Conservation (phyloP, 805 yeast species). For the Metschnikowia picachoensis region DNA sequence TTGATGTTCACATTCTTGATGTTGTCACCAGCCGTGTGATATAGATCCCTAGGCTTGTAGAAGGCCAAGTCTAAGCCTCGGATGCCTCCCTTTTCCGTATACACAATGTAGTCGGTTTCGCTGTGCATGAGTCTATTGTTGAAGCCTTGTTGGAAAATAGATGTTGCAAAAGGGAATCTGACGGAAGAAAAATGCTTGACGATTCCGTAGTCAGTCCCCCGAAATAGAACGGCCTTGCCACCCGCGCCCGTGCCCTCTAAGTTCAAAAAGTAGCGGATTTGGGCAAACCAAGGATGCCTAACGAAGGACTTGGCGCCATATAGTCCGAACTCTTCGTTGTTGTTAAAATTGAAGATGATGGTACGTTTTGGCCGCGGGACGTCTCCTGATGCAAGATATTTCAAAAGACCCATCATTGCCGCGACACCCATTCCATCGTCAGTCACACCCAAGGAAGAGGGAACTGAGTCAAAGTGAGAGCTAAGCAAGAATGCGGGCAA, state of each 20-base stretch:
- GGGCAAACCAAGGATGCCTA: constrained; percentile 65
- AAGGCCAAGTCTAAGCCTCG: constrained; percentile 91
- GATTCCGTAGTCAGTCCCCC: constrained; percentile 77
- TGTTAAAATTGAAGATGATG: constrained; percentile 78
- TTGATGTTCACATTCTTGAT: constrained; percentile 59
- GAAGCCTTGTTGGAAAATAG: constrained; percentile 83
- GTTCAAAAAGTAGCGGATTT: constrained; percentile 65
- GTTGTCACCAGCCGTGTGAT: constrained; percentile 75
- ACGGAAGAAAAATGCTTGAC: constrained; percentile 55
- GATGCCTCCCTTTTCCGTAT: constrained; percentile 54
- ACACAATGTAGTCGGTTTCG: constrained; percentile 83
- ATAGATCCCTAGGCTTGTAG: constrained; percentile 76
- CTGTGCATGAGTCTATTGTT: constrained; percentile 65
- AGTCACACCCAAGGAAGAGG: constrained; percentile 82
- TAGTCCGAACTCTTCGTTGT: constrained; percentile 85
- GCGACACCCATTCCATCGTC: constrained; percentile 93
- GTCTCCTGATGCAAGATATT: constrained; percentile 33
- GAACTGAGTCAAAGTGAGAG: constrained; percentile 89
- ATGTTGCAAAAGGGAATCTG: constrained; percentile 69
- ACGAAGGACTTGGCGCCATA: constrained; percentile 76
- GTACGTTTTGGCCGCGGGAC: constrained; percentile 62
- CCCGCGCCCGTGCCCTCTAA: constrained; percentile 94
- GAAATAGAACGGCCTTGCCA: constrained; percentile 74
- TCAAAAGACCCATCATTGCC: constrained; percentile 66
- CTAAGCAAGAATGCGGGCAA: constrained; percentile 70